Conservation (phyloP, 805 yeast genomes). For the Kluyveromyces lactis region DNA sequence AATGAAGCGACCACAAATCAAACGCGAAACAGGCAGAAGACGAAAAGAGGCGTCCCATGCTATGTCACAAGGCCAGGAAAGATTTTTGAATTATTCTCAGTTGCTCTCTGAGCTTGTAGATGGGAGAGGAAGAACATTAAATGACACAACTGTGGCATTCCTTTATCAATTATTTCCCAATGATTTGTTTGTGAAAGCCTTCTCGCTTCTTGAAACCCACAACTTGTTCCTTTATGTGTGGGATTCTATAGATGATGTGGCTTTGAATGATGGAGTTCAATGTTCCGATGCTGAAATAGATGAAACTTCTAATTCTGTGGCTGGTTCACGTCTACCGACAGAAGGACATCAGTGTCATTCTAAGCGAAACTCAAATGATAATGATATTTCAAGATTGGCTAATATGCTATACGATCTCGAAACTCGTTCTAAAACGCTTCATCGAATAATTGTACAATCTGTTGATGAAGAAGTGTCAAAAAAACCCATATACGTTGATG, state of each 20-base stretch:
- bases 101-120: conserved; percentile 15
- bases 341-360: neutral
- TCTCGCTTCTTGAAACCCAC: conserved; percentile 27
- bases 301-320: no score
- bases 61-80: conserved; percentile 1
- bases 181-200: conserved; percentile 26
- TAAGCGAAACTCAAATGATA: neutral
- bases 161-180: conserved; percentile 26
- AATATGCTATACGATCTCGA: conserved; percentile 11
- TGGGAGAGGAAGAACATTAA: conserved; percentile 15
- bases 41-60: no score
- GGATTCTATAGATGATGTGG: neutral
- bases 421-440: conserved; percentile 5
- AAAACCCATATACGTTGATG: conserved; percentile 24
- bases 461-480: conserved; percentile 6
- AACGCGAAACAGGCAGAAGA: no score
- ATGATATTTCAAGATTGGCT: neutral
- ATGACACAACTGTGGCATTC: conserved; percentile 25
- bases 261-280: no score
- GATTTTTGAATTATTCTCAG: conserved; percentile 17
- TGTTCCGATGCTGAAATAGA: no score
- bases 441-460: conserved; percentile 21
- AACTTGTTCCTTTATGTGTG: conserved; percentile 26
- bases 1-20: no score
- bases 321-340: no score